Evolutionary conservation across 2,329 filamentous ascomycete species (phyloP).

Genomic region (Escovopsis weberi): DNA sequence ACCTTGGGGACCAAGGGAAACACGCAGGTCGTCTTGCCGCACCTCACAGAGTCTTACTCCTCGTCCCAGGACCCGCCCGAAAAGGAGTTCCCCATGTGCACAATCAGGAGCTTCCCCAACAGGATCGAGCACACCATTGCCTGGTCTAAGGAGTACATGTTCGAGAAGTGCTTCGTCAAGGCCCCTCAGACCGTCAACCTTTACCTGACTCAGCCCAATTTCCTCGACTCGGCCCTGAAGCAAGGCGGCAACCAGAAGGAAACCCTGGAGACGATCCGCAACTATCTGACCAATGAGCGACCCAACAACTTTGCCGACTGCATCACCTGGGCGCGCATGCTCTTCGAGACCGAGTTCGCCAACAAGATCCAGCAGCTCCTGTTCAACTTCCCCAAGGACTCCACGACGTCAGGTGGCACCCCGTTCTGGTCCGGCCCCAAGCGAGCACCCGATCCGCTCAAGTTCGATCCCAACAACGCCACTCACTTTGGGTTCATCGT

Average conservation of each 20-base stretch:
- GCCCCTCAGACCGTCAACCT: conserved; percentile 89
- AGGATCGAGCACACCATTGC: conserved; percentile 97
- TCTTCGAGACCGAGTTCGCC: conserved; percentile 95
- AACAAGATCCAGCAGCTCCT: conserved; percentile 91
- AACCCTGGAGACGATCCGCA: conserved; percentile 76
- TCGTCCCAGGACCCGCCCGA: conserved; percentile 90
- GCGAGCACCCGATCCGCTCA: conserved; percentile 81
- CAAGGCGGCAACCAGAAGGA: conserved; percentile 92
- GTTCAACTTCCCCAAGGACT: conserved; percentile 95
- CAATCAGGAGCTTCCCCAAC: conserved; percentile 92
- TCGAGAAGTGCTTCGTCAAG: conserved; percentile 87
- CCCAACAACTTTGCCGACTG: conserved; percentile 91
- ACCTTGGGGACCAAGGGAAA: conserved; percentile 99
- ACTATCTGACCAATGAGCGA: conserved; percentile 84
- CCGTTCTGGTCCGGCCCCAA: conserved; percentile 98
- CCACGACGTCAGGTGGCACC: conserved; percentile 71
- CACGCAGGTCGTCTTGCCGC: conserved; percentile 85
- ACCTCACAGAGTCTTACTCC: conserved; percentile 91
- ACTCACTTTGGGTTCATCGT: conserved; percentile 83
- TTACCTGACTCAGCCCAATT: conserved; percentile 84
- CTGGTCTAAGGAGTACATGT: conserved; percentile 83
- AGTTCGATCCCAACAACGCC: conserved; percentile 71
- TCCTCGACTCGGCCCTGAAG: conserved; percentile 73
- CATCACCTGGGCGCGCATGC: conserved; percentile 81
- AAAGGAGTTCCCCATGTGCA: conserved; percentile 99